Conservation (phyloP, 163 green algal genomes). For the Coccomyxa subellipsoidea region DNA sequence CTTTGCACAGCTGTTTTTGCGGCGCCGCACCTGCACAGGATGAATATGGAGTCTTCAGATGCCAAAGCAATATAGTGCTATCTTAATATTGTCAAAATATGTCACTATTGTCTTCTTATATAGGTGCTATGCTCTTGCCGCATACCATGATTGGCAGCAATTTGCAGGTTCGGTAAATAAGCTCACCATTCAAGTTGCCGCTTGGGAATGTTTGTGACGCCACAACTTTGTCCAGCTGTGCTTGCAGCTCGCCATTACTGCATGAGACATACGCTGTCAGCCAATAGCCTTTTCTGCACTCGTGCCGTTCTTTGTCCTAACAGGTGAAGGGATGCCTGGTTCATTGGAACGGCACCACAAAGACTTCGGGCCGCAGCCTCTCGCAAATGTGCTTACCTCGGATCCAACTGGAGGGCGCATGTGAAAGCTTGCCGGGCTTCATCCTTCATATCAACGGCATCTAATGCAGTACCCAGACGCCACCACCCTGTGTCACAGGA, state of each 20-base stretch:
- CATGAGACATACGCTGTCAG: background rate
- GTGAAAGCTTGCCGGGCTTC: background rate
- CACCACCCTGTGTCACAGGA: slow-evolving; percentile 3
- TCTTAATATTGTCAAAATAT: background rate
- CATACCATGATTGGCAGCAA: no score
- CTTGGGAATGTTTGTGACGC: background rate
- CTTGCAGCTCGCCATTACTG: background rate
- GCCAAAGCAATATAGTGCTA: no score
- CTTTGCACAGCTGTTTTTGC: background rate
- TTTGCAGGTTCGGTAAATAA: background rate
- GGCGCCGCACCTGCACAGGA: background rate
- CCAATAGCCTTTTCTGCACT: background rate
- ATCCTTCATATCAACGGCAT: background rate
- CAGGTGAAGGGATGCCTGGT: background rate
- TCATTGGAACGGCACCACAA: background rate
- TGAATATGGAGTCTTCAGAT: no score
- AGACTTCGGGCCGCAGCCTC: no score
- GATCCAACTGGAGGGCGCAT: background rate
- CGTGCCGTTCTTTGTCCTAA: background rate
- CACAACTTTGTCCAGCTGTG: background rate
- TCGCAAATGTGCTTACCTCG: background rate
- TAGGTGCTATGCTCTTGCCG: background rate
- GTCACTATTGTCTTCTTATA: background rate
- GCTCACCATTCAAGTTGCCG: background rate
- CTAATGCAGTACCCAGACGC: background rate